Conservation (phyloP, 148 eudicot genomes). For the Drosera capensis region DNA sequence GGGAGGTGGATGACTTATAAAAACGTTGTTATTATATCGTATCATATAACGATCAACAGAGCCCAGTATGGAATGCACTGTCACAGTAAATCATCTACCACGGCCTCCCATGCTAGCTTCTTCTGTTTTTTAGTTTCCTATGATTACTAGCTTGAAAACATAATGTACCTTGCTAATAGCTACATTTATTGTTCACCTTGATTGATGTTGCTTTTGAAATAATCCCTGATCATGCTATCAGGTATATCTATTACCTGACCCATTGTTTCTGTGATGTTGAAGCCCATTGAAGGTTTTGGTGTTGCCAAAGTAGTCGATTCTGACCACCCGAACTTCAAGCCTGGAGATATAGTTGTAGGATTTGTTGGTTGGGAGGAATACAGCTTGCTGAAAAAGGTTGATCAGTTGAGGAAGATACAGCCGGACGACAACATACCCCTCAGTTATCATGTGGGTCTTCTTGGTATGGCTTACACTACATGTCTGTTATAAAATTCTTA, state of each 20-base stretch:
- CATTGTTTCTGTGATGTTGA: conserved; percentile 5
- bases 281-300: conserved; percentile 81
- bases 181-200: too few species aligned
- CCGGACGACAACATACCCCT: conserved; percentile 85
- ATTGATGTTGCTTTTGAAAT: too few species aligned
- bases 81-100: too few species aligned
- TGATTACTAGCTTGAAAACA: too few species aligned
- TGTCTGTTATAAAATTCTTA: neutral
- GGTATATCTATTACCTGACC: neutral
- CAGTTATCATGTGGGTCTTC: conserved; percentile 78
- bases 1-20: too few species aligned
- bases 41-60: too few species aligned
- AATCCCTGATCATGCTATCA: neutral
- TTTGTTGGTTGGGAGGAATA: conserved; percentile 86
- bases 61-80: too few species aligned
- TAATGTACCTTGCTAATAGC: too few species aligned
- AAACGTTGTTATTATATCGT: too few species aligned
- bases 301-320: conserved; percentile 66
- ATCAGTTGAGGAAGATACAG: conserved; percentile 44
- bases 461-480: conserved; percentile 41
- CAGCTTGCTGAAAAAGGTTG: conserved; percentile 34
- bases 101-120: too few species aligned
- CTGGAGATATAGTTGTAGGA: conserved; percentile 63
- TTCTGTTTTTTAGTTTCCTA: too few species aligned
- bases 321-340: conserved; percentile 49